These are phyloP conservation scores for Xylaria sp. DNA, from an alignment of 2,329 filamentous ascomycete species.

Conservation along the genomic window DNA sequence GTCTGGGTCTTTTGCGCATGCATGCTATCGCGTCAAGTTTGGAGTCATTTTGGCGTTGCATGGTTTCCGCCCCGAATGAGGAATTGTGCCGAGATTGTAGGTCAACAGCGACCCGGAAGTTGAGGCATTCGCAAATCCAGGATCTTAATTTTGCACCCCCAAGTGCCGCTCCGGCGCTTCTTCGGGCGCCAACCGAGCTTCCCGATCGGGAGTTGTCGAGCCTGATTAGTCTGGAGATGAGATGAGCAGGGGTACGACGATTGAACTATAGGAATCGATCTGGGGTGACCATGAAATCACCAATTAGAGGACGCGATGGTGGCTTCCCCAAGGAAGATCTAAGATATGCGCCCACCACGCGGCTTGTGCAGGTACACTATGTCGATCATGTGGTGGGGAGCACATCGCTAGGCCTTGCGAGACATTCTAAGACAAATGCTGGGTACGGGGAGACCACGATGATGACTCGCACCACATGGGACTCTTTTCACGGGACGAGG, in stretches of 20 bases:
- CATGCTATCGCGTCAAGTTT: conserved; percentile 4
- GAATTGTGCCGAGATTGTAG: conserved; percentile 30
- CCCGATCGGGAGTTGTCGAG: conserved; percentile 29
- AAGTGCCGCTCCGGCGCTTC: conserved; percentile 36
- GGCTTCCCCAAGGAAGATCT: conserved; percentile 17
- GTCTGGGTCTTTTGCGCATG: conserved; percentile 7
- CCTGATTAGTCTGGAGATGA: conserved; percentile 20
- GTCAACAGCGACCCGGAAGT: neutral
- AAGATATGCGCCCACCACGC: conserved; percentile 39
- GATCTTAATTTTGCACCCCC: neutral
- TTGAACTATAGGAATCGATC: conserved; percentile 13
- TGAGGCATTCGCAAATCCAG: conserved; percentile 17
- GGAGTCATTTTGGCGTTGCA: conserved; percentile 3
- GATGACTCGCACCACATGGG: conserved; percentile 42
- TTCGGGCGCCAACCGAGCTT: conserved; percentile 35
- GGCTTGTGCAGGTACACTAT: conserved; percentile 44
- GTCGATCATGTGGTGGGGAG: conserved; percentile 42
- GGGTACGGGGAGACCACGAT: conserved; percentile 31
- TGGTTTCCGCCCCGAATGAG: conserved; percentile 17
- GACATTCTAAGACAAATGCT: conserved; percentile 36
- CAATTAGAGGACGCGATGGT: conserved; percentile 18
- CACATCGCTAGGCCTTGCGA: conserved; percentile 28
- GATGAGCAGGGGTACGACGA: conserved; percentile 22
- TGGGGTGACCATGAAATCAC: conserved; percentile 11
- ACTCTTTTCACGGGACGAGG: conserved; percentile 40